Base-by-base conservation (phyloP, 75 land plant species). In the Gnetum montanum region DNA sequence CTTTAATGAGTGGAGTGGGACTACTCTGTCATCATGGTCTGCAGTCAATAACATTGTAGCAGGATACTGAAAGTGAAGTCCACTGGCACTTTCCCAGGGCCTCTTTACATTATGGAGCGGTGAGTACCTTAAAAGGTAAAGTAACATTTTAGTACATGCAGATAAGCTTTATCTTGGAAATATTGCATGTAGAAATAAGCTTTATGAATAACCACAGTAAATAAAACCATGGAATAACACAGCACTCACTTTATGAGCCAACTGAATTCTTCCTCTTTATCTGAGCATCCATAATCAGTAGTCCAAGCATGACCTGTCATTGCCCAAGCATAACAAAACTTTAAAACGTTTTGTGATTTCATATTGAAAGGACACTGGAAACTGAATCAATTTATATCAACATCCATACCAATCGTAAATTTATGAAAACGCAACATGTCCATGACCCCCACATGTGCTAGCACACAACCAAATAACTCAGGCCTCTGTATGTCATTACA, bases 391-490 rank as follows among this genome's bases (percentile, higher is more conserved):
- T 24, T 48, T 30, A 41, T n/a, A 8, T 24, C 5, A 8, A 10
- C 31, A n/a, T 16, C 69, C 43, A 67, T 61, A 93, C 99, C 99
- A 58, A 95, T 86, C 6, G 99, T 95, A 49, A 95, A 95, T 48
- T 95, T 95, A 70, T 95, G 99, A 49, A 90, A 95, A 6, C 92
- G 70, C 20, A 95, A 67, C 99, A 95, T 95, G 67, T 95, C 99
- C 97, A 95, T 90, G 0, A 95, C 96, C 59, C 99, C 99, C 61
- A 95, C 99, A 76, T 90, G 99, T 34, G 99, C 99, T 49, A 95
- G 67, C 44, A 86, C 92, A 74, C 99, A 95, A 10, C 92, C 97
- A 73, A 80, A 95, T 34, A 95, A 83, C 61, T 95, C 99, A 70
- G 99, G 99, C 49, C 97, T 74, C 99, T 95, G 76, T 66, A 31